Base-by-base conservation (phyloP, 2,329 filamentous ascomycete species). In the Epichloe gansuensis region DNA sequence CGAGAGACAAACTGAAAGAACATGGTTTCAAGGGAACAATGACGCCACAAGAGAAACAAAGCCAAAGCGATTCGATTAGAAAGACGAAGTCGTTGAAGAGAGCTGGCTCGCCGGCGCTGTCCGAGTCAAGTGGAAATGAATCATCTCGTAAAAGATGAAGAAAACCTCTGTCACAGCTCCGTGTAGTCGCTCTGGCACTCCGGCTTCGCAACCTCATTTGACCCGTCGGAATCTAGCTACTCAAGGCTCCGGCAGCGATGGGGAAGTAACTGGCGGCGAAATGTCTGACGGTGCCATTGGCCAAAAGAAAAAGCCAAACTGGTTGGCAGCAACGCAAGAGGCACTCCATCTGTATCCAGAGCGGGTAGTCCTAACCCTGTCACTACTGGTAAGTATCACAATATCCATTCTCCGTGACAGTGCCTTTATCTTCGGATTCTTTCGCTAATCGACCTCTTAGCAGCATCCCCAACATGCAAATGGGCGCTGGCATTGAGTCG, bases 101-200 rank as follows among this genome's bases (percentile, higher is more conserved):
- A 34, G 79, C 88, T 35, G 89, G 90, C 17, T 95, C 90, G 15
- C 89, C 91, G 3, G 86, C 91, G 58, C 76, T 87, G 35, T 96
- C 90, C 2, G 91, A 97, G 65, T 89, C 89, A 9, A 95, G 89
- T 65, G 91, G 89, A 51, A 94, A 91, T 60, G 91, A 97, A 66
- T 91, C 88, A 0, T 81, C 83, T 25, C 85, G 93, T 70, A 88
- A 88, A 80, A 78, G 65, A 81, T 86, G 64, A 87, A 85, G 71
- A 86, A 85, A 65, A 77, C 81, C 56, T 68, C 69, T 2, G 67
- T 65, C 3, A 63, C 72, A 15, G 75, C 76, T 13, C 65, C 73
- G 2, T 72, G 72, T 51, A 82, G 80, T 54, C 77, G 80, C 21
- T 72, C 76, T 17, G 72, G 71, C 12, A 83, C 80, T 8, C 80